Base-by-base conservation (phyloP, 805 yeast species). In the Priceomyces medius region DNA sequence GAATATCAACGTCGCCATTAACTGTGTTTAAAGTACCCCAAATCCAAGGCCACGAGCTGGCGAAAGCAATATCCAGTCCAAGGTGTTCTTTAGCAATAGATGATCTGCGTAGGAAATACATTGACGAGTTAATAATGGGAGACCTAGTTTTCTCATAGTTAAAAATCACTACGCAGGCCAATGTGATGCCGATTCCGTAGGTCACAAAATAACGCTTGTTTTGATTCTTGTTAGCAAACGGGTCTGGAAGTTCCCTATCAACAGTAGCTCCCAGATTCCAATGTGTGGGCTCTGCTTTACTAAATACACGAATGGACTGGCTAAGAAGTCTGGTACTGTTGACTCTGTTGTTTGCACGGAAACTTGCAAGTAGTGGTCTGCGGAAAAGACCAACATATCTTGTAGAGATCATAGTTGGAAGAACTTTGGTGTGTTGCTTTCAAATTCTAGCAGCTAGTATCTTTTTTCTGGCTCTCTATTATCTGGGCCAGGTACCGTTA, bases 71-170 rank as follows among this genome's bases (percentile, higher is more conserved):
- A 54, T 85, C 81, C 35, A 76, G 78, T 14, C 98, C 98, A 35
- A 91, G 66, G 2, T 66, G 56, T 18, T 76, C 78, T 41, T 79
- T 72, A 8, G 89, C 89, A 33, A 65, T 47, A 7, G 75, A 71
- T 1, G 91, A 83, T 56, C 97, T 74, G 58, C 99, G 79, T 52
- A 91, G 66, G 48, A 88, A 85, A 62, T 88, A 89, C 60, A 93
- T 68, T 3, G 96, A 85, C 5, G 96, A 90, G 31, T 85, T 78
- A 53, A 91, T 85, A 44, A 91, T 77, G 1, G 98, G 97, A 10
- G 96, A 87, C 34, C 85, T 81, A 14, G 89, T 81, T 60, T 89
- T 90, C 61, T 93, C 99, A 64, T 91, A 90, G 70, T 93, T 90
- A 76, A 91, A 83, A 54, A 91, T 86, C 21, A 86, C 75, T 5